A percentile compares a stretch with the other conserved stretches of the same genome.
Evolutionary conservation across 257 asterid genomes (phyloP).

Genomic region (Solanum sitiens): DNA sequence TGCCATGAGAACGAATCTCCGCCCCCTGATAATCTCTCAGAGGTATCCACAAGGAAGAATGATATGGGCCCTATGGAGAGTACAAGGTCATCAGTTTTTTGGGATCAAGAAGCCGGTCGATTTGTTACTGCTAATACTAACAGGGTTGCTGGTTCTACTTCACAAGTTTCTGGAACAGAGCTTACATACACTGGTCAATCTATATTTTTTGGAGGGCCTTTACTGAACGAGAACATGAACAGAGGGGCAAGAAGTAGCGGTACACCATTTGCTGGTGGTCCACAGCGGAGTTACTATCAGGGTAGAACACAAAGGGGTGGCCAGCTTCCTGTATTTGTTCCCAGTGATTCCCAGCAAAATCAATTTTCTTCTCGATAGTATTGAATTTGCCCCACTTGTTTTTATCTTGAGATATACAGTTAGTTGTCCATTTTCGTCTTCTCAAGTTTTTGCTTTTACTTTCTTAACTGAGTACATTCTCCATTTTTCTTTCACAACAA

Average conservation of each 20-base stretch:
- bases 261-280: slow-evolving; percentile 15
- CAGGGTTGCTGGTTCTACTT: slow-evolving; percentile 39
- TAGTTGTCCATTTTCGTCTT: slow-evolving; percentile 10
- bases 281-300: slow-evolving; percentile 53
- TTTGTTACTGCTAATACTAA: slow-evolving; percentile 42
- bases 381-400: neutral
- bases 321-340: slow-evolving; percentile 91
- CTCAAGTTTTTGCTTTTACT: neutral
- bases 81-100: slow-evolving; percentile 53
- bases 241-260: slow-evolving; percentile 33
- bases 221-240: slow-evolving; percentile 36
- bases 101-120: slow-evolving; percentile 86
- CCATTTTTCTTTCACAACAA: neutral
- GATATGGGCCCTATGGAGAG: slow-evolving; percentile 18
- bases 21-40: neutral
- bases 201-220: slow-evolving; percentile 83
- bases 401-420: neutral
- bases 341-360: slow-evolving; percentile 70
- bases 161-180: slow-evolving; percentile 52
- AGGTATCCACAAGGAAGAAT: slow-evolving; percentile 26
- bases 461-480: neutral
- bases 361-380: slow-evolving; percentile 38
- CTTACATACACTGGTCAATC: slow-evolving; percentile 81
- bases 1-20: slow-evolving; percentile 15
- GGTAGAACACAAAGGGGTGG: slow-evolving; percentile 85